These are phyloP conservation scores for Pichia cactophila DNA, from an alignment of 1,139 yeast species.

Conservation along the genomic window DNA sequence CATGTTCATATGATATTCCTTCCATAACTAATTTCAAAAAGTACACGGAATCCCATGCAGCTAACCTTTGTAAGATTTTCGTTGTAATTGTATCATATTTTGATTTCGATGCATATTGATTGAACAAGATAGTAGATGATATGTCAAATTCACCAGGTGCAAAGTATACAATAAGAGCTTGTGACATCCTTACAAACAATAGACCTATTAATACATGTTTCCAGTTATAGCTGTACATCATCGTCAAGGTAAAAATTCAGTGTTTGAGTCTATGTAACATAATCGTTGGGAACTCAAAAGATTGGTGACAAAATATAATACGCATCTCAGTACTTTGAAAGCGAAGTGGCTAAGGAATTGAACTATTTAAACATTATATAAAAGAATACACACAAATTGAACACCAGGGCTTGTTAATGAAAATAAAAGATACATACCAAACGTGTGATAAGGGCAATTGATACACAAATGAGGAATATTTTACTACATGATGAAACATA, in stretches of 20 bases:
- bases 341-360: background rate
- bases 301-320: too few species aligned
- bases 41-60: slow-evolving; percentile 85
- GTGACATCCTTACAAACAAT: slow-evolving; percentile 20
- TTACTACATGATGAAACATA: background rate
- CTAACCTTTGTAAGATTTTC: slow-evolving; percentile 39
- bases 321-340: background rate
- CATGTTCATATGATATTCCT: slow-evolving; percentile 66
- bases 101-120: slow-evolving; percentile 11
- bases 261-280: too few species aligned
- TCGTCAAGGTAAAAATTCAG: too few species aligned
- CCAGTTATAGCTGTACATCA: background rate
- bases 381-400: background rate
- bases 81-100: slow-evolving; percentile 6
- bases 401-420: background rate
- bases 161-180: slow-evolving; percentile 32
- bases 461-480: background rate
- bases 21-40: slow-evolving; percentile 51
- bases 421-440: background rate
- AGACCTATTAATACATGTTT: background rate
- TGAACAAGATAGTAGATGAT: slow-evolving; percentile 21
- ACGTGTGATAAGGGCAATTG: background rate
- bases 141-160: slow-evolving; percentile 39
- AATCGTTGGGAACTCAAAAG: too few species aligned
- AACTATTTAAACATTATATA: too few species aligned